Evolutionary conservation across 257 asterid genomes (phyloP).

Genomic region (Oldenlandia corymbosa): DNA sequence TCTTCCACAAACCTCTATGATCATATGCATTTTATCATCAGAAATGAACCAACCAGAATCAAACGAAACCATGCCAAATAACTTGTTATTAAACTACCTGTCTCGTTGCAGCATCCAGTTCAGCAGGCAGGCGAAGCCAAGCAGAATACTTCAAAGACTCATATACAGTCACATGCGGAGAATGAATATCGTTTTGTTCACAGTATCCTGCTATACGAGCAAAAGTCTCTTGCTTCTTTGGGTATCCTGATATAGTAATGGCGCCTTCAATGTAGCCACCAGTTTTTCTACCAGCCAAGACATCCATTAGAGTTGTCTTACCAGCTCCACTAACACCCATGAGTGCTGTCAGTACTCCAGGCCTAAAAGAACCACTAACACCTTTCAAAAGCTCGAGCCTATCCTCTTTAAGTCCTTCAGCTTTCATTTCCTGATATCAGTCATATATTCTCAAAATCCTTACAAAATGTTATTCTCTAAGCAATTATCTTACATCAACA

Average conservation of each 20-base stretch:
- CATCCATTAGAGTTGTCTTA: constrained; percentile 96
- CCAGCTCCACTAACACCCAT: constrained; percentile 97
- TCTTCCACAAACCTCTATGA: constrained; percentile 70
- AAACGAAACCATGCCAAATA: no score
- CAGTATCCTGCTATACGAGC: constrained; percentile 90
- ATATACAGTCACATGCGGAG: constrained; percentile 77
- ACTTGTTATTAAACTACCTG: constrained; percentile 39
- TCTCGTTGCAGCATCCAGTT: constrained; percentile 54
- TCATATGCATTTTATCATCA: background rate
- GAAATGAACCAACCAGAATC: background rate
- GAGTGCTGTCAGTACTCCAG: constrained; percentile 86
- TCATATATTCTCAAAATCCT: background rate
- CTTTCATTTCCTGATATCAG: constrained; percentile 63
- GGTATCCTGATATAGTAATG: constrained; percentile 66
- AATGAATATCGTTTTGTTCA: constrained; percentile 85
- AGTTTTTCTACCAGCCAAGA: constrained; percentile 88
- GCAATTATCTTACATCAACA: background rate
- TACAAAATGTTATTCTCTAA: background rate
- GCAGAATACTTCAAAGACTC: constrained; percentile 86
- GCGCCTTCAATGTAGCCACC: constrained; percentile 77
- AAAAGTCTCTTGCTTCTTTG: constrained; percentile 83
- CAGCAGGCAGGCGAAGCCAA: constrained; percentile 73
- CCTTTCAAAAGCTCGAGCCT: constrained; percentile 61
- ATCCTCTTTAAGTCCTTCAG: constrained; percentile 54
- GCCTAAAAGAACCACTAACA: constrained; percentile 75